These are phyloP conservation scores for Austroboletus festivus DNA, from an alignment of 768 basidiomycete genomes.

Conservation along the genomic window DNA sequence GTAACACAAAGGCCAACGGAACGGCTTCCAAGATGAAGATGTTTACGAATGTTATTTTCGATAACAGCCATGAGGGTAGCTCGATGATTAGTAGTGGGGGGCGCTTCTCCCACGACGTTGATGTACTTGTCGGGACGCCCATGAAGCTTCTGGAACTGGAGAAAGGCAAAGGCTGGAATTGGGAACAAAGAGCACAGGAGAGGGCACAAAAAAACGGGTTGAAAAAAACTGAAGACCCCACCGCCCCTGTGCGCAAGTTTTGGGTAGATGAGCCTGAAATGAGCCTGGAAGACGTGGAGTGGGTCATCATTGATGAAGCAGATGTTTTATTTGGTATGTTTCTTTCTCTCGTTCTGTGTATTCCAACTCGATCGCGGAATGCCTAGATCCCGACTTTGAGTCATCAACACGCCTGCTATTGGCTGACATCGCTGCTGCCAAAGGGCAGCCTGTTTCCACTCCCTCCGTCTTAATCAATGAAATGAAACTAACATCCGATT, in stretches of 20 bases:
- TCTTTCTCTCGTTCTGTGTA: background rate
- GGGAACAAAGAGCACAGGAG: conserved; percentile 30
- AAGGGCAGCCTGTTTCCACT: conserved; percentile 32
- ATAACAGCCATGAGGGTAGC: conserved; percentile 25
- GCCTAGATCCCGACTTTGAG: conserved; percentile 76
- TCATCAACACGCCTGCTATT: conserved; percentile 68
- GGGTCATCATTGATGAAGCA: conserved; percentile 90
- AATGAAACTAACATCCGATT: conserved; percentile 4
- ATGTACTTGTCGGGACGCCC: conserved; percentile 64
- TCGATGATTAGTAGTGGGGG: conserved; percentile 25
- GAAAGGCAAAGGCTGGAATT: conserved; percentile 53
- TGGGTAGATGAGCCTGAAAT: conserved; percentile 54
- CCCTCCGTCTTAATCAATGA: conserved; percentile 16
- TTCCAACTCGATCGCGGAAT: background rate
- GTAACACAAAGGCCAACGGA: conserved; percentile 21
- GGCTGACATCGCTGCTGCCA: conserved; percentile 64
- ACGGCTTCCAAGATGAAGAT: conserved; percentile 51
- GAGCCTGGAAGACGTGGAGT: conserved; percentile 70
- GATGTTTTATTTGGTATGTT: conserved; percentile 81
- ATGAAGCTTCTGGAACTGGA: conserved; percentile 61
- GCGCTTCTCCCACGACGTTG: conserved; percentile 34
- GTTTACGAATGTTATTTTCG: conserved; percentile 12
- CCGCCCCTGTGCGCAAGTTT: conserved; percentile 28
- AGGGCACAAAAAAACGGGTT: conserved; percentile 22
- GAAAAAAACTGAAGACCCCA: conserved; percentile 29